Evolutionary conservation across 331 rosid genomes (phyloP).

Genomic region (Prunus yedoensis): DNA sequence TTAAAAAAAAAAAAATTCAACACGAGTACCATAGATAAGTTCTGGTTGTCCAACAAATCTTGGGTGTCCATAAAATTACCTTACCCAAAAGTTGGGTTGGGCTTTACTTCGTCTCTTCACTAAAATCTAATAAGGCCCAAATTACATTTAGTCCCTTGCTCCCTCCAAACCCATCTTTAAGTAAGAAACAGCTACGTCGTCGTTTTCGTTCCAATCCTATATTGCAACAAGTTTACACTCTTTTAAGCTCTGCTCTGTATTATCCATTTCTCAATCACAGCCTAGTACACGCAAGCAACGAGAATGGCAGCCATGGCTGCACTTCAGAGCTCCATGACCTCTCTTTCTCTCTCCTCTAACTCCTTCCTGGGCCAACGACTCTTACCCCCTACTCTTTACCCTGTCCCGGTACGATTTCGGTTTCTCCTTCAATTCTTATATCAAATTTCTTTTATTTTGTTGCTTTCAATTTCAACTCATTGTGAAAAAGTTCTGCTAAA

Average conservation of each 20-base stretch:
- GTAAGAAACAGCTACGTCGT: background rate
- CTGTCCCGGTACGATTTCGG: constrained; percentile 44
- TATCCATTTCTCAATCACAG: constrained; percentile 25
- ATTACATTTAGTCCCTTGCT: background rate
- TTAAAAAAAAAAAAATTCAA: too few species aligned
- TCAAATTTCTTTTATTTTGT: background rate
- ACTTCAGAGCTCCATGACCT: constrained; percentile 79
- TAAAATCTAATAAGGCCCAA: background rate
- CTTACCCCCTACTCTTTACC: constrained; percentile 43
- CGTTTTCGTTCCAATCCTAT: background rate
- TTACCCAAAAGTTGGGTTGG: background rate
- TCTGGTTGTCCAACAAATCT: too few species aligned
- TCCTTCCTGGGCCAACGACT: constrained; percentile 84
- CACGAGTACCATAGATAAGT: too few species aligned
- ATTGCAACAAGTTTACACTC: background rate
- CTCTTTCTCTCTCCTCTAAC: constrained; percentile 77
- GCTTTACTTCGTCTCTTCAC: background rate
- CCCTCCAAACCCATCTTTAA: background rate
- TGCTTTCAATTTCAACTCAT: background rate
- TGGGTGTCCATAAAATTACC: too few species aligned
- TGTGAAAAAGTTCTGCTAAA: too few species aligned
- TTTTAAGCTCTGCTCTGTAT: background rate
- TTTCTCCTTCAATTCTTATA: background rate
- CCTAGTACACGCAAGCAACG: constrained; percentile 9
- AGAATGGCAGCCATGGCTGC: constrained; percentile 89